These are phyloP conservation scores for Phycomyces nitens DNA, from an alignment of 192 early-diverging fungal genomes.

Conservation along the genomic window DNA sequence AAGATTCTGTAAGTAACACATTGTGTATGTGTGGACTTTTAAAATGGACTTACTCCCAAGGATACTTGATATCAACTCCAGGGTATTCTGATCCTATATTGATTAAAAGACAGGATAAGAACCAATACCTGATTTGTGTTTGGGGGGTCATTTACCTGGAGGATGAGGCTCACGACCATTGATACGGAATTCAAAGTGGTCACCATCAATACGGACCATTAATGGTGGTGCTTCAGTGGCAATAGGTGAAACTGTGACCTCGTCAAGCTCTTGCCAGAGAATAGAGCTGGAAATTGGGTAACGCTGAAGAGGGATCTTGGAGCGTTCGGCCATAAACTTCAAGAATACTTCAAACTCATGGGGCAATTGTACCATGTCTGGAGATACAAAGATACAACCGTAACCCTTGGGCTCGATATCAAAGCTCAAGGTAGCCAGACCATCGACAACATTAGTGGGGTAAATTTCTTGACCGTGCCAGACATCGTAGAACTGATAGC, in stretches of 20 bases:
- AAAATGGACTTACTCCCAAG: conserved; percentile 25
- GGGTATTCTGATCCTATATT: conserved; percentile 13
- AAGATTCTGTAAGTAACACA: background rate
- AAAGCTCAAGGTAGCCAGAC: conserved; percentile 21
- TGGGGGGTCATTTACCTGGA: conserved; percentile 4
- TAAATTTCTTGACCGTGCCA: conserved; percentile 19
- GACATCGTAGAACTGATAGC: conserved; percentile 23
- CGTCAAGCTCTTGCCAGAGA: conserved; percentile 21
- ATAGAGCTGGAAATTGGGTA: conserved; percentile 16
- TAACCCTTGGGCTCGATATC: conserved; percentile 26
- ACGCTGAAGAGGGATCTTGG: conserved; percentile 7
- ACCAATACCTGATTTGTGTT: too few species aligned
- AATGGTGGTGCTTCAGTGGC: background rate
- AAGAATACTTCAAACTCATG: conserved; percentile 5
- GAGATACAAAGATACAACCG: conserved; percentile 22
- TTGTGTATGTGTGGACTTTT: too few species aligned
- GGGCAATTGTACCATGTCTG: conserved; percentile 12
- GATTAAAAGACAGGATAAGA: too few species aligned
- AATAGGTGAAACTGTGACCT: background rate
- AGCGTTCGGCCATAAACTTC: background rate
- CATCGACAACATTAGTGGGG: conserved; percentile 21
- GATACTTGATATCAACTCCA: conserved; percentile 23
- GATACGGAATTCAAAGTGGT: conserved; percentile 14
- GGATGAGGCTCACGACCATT: conserved; percentile 12
- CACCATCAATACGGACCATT: conserved; percentile 23